Evolutionary conservation across 179 eudicot genomes (phyloP).

Genomic region (Monotropa hypopitys): DNA sequence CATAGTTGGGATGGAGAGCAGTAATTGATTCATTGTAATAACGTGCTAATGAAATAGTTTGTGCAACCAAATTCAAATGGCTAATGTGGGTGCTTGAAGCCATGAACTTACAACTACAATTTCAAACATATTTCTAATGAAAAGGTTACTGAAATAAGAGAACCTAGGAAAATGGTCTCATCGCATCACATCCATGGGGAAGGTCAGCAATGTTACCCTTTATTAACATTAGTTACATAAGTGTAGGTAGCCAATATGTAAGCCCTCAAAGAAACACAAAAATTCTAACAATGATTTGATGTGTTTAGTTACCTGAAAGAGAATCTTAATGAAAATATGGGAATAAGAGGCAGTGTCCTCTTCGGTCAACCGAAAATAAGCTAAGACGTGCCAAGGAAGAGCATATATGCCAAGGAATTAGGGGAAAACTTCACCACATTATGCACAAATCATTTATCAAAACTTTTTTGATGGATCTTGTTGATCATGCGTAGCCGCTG

Average conservation of each 20-base stretch:
- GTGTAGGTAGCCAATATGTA: background rate
- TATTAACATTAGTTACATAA: background rate
- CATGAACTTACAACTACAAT: background rate
- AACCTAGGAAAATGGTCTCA: background rate
- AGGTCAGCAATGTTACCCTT: background rate
- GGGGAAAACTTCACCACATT: constrained; percentile 91
- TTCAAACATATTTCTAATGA: background rate
- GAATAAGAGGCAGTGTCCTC: constrained; percentile 92
- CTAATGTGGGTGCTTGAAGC: background rate
- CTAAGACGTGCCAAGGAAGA: constrained; percentile 69
- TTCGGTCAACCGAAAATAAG: constrained; percentile 74
- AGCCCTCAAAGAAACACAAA: background rate
- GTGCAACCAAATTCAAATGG: background rate
- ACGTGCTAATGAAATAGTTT: background rate
- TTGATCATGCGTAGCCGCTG: constrained; percentile 84
- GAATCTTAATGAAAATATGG: constrained; percentile 87
- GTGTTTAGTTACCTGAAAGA: constrained; percentile 55
- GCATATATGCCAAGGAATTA: constrained; percentile 72
- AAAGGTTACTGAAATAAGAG: background rate
- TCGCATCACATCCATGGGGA: background rate
- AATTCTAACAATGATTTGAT: background rate
- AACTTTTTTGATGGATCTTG: constrained; percentile 70
- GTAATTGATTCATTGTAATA: no score
- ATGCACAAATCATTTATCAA: constrained; percentile 71
- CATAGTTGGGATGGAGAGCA: no score